These are phyloP conservation scores for Zopfia rhizophila DNA, from an alignment of 2,329 filamentous ascomycete genomes.

Conservation along the genomic window DNA sequence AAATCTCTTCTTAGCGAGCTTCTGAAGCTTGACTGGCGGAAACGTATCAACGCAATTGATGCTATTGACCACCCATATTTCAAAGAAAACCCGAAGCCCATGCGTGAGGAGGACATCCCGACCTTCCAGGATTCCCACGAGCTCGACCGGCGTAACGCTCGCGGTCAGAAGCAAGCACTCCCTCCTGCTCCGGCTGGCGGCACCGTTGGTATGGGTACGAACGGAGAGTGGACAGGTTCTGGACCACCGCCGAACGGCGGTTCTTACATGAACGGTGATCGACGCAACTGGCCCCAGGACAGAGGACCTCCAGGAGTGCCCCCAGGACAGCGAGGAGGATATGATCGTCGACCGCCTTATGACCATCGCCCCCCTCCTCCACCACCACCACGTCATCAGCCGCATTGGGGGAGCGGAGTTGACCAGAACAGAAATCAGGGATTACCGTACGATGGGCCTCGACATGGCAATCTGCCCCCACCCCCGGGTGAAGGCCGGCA, in stretches of 20 bases:
- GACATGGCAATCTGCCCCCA: conserved; percentile 42
- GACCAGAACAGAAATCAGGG: conserved; percentile 19
- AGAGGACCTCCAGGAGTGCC: conserved; percentile 53
- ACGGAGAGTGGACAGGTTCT: conserved; percentile 67
- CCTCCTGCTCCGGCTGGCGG: conserved; percentile 93
- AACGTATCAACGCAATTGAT: conserved; percentile 91
- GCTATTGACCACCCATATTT: conserved; percentile 95
- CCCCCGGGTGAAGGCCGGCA: conserved; percentile 50
- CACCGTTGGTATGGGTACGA: conserved; percentile 79
- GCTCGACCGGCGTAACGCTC: conserved; percentile 90
- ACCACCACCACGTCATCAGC: conserved; percentile 44
- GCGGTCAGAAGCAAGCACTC: conserved; percentile 83
- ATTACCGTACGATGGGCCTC: conserved; percentile 17
- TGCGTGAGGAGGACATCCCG: conserved; percentile 87
- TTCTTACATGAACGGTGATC: conserved; percentile 48
- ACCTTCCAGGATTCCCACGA: conserved; percentile 95
- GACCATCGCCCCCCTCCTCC: conserved; percentile 48
- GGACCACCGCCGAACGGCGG: conserved; percentile 45
- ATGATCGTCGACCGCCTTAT: conserved; percentile 42
- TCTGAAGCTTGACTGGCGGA: conserved; percentile 87
- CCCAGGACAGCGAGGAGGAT: conserved; percentile 31
- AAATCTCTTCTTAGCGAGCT: conserved; percentile 84
- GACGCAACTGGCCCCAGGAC: conserved; percentile 48
- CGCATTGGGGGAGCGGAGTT: conserved; percentile 44
- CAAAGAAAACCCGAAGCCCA: conserved; percentile 78